Conservation (phyloP, 305 asterid species). For the Rubia occidens region DNA sequence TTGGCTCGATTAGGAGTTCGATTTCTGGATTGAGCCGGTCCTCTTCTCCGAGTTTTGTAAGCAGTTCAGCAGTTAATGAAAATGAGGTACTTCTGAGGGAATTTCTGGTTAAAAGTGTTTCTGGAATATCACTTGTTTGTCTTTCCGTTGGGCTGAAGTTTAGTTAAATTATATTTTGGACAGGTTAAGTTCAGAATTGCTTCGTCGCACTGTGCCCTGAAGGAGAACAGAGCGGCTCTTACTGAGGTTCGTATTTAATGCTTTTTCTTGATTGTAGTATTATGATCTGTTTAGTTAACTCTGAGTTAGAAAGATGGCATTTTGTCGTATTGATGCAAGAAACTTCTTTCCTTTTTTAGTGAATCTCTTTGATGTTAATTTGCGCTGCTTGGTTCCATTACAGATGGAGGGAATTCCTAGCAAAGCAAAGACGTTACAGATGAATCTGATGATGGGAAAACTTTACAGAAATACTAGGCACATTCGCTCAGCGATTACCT, state of each 20-base stretch:
- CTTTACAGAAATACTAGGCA: constrained; percentile 87
- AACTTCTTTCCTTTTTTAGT: too few species aligned
- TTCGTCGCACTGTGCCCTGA: constrained; percentile 58
- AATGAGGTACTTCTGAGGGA: too few species aligned
- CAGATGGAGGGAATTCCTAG: constrained; percentile 22
- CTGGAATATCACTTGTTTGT: not conserved
- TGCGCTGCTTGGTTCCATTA: not conserved
- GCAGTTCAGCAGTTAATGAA: too few species aligned
- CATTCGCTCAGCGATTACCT: constrained; percentile 69
- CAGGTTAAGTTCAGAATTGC: constrained; percentile 94
- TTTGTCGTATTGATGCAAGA: too few species aligned
- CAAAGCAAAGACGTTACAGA: constrained; percentile 58
- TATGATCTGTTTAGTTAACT: not conserved
- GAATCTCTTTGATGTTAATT: not conserved
- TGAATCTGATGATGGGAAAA: constrained; percentile 88
- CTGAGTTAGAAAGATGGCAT: not conserved
- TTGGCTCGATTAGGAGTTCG: constrained; percentile 46
- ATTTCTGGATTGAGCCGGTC: constrained; percentile 34
- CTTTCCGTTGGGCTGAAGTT: not conserved
- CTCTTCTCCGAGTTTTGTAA: too few species aligned
- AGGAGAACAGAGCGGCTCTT: constrained; percentile 65
- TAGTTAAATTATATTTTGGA: constrained; percentile 10
- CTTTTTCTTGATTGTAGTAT: not conserved
- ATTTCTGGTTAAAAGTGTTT: not conserved
- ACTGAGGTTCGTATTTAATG: not conserved